Base-by-base conservation (phyloP, 345 rosid genomes). In the Lumnitzera littorea region DNA sequence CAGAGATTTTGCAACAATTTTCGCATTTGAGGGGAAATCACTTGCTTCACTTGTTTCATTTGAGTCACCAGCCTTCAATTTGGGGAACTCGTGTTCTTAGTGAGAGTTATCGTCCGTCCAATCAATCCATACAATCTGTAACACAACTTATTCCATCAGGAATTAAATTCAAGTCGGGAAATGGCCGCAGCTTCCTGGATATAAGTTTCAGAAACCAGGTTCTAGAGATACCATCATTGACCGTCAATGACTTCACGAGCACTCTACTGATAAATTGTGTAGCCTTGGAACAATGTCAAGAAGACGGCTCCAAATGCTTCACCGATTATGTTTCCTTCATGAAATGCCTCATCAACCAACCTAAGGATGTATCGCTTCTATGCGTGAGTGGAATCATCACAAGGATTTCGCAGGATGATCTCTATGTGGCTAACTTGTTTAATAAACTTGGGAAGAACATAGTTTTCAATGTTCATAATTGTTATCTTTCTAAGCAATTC, bases 11-110 rank as follows among this genome's bases (percentile, higher is more conserved):
- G 12, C 3, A 13, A 10, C 4, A 11, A 12, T 47, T 43, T 0
- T 9, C 7, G 15, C 2, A 11, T 14, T 48, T 13, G 15, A 16
- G n/a, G 15, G 36, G 63, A 6, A 15, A 62, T 23, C 67, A 69
- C 52, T 57, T 69, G 36, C 72, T 62, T 52, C 50, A 69, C 15
- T 48, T 69, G 58, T 52, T 69, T 46, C 56, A 57, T 41, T 15
- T 15, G 47, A 62, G 55, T 49, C 54, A 62, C 11, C 23, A 57
- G 4, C 63, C 67, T 3, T 15, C 64, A 14, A 51, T 17, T 52
- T 15, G 12, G 55, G 53, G 0, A 47, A 12, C 8, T 7, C 20
- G 5, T 29, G 15, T 2, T 31, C 5, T 4, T 6, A 15, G 16
- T 0, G 36, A 56, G 48, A 15, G 16, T 2, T 57, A 51, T 24